Conservation (phyloP, 2,329 filamentous ascomycete species). For the Aspergillus fumigatiaffinis region DNA sequence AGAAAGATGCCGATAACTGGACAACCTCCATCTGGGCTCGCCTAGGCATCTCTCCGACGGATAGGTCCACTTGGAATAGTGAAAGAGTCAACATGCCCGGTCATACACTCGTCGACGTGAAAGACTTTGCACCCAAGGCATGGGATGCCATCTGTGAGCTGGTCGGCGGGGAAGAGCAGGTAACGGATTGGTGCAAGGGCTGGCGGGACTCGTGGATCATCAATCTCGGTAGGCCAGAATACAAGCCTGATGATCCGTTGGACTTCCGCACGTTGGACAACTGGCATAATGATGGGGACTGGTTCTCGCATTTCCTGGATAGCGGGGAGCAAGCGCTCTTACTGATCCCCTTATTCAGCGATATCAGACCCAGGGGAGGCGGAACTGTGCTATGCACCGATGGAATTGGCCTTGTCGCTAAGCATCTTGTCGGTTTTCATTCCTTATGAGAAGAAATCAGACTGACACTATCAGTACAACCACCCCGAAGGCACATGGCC, state of each 20-base stretch:
- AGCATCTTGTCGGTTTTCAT: constrained; percentile 43
- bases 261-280: constrained; percentile 51
- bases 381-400: constrained; percentile 63
- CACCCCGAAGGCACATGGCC: constrained; percentile 64
- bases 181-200: constrained; percentile 46
- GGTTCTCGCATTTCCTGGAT: constrained; percentile 69
- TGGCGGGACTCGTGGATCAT: constrained; percentile 68
- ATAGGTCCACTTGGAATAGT: constrained; percentile 63
- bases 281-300: constrained; percentile 71
- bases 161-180: constrained; percentile 58
- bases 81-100: constrained; percentile 62
- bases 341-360: constrained; percentile 64
- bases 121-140: constrained; percentile 59
- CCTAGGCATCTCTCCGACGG: constrained; percentile 60
- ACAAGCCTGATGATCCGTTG: constrained; percentile 50
- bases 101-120: constrained; percentile 53
- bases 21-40: constrained; percentile 58
- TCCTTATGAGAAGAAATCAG: neutral
- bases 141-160: constrained; percentile 66
- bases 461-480: constrained; percentile 38
- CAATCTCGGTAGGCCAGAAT: constrained; percentile 59
- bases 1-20: constrained; percentile 46
- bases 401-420: constrained; percentile 55
- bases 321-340: constrained; percentile 65
- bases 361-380: constrained; percentile 58